Base-by-base conservation (phyloP, 345 rosid species). In the Eucalyptus lansdowneana region DNA sequence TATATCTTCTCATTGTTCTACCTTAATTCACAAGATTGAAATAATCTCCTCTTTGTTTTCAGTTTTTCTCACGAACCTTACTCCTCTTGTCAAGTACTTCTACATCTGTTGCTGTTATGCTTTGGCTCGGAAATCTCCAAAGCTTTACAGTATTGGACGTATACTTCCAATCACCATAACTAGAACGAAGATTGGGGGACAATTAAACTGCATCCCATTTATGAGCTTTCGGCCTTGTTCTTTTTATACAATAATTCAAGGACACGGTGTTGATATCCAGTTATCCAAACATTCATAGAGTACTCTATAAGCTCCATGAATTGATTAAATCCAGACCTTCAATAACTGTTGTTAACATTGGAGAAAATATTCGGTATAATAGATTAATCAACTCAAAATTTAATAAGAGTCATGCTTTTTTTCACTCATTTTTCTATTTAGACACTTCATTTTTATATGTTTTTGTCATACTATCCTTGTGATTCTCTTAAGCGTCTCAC, bases 321-420 rank as follows among this genome's bases (percentile, higher is more conserved):
- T 1, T 1, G 37, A 2, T 65, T n/a, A 65, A 29, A 9, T n/a
- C 14, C 0, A n/a, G 3, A 65, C 1, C 76, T n/a, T n/a, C 16
- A 4, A 16, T 9, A 65, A 65, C 15, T 65, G 31, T 62, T 3
- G 15, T 60, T 16, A 49, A 49, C 6, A 5, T 49, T 50, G 0
- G 1, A 50, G 53, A 15, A 50, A 50, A 15, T 50, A 50, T 50
- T 50, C 15, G 53, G 53, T 50, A 50, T 50, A 15, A 50, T 50
- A 50, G 53, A 50, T 50, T 50, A 15, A 50, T 50, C 53, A 50
- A 50, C 45, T 44, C 45, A 44, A 44, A 44, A 44, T 44, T 44
- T 44, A 44, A 51, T 51, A 51, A 51, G 54, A 51, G 54, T 15
- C 4, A 1, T 51, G 21, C 4, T 51, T 51, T 51, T 51, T 50